These are phyloP conservation scores for Tylopilus vinaceipallidus DNA, from an alignment of 768 basidiomycete genomes.

Conservation along the genomic window DNA sequence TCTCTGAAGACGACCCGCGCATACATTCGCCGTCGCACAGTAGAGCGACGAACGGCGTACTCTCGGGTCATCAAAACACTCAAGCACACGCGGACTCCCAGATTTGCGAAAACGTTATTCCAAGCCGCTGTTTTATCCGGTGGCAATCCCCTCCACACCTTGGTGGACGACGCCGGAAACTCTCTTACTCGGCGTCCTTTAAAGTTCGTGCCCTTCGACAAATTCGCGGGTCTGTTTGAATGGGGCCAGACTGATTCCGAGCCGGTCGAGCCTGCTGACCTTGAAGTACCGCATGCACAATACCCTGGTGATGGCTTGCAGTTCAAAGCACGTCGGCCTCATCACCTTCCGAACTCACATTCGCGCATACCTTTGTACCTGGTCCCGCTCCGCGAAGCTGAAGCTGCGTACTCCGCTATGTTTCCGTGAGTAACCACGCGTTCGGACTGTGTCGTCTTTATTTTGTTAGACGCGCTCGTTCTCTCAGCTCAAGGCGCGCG, in stretches of 20 bases:
- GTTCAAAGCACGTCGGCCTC: conserved; percentile 3
- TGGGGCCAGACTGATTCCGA: not conserved
- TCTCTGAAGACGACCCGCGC: conserved; percentile 8
- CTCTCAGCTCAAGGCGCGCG: conserved; percentile 2
- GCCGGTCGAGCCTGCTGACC: not conserved
- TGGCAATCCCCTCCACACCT: conserved; percentile 22
- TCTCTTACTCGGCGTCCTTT: conserved; percentile 23
- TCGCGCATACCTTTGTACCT: conserved; percentile 20
- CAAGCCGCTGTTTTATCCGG: conserved; percentile 28
- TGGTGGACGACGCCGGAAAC: conserved; percentile 11
- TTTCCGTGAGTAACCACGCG: conserved; percentile 22
- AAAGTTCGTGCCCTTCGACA: conserved; percentile 27
- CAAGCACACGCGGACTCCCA: not conserved
- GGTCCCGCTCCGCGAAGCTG: conserved; percentile 28
- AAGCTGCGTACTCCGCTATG: conserved; percentile 25
- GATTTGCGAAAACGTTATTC: conserved; percentile 16
- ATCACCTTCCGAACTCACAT: not conserved
- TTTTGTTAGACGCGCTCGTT: conserved; percentile 5
- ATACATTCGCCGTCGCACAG: conserved; percentile 16
- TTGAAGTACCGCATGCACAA: not conserved
- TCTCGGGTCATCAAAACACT: not conserved
- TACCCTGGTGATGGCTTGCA: not conserved
- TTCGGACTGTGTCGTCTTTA: not conserved
- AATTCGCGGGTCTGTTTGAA: conserved; percentile 9
- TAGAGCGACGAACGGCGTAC: not conserved